Evolutionary conservation across 2,329 filamentous ascomycete species (phyloP).

Genomic region (Colletotrichum tropicale): DNA sequence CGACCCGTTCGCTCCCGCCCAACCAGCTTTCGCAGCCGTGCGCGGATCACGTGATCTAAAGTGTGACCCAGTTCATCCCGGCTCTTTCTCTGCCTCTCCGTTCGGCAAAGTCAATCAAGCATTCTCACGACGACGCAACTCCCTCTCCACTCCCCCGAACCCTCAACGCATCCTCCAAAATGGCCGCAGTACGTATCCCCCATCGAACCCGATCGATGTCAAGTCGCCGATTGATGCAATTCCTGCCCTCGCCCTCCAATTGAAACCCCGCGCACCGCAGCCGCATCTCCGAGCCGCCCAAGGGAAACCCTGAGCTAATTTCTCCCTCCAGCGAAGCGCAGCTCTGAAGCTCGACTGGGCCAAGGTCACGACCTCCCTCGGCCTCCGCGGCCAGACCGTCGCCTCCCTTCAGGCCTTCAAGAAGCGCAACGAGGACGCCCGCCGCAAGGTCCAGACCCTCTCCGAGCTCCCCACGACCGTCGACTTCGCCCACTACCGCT

Average conservation of each 20-base stretch:
- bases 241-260: neutral
- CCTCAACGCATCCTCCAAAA: constrained; percentile 58
- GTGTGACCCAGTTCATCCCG: constrained; percentile 18
- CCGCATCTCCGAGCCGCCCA: neutral
- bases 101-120: constrained; percentile 52
- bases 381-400: constrained; percentile 94
- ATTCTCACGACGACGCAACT: constrained; percentile 52
- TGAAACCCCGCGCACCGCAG: neutral
- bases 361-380: constrained; percentile 91
- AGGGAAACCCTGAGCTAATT: constrained; percentile 57
- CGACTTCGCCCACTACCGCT: constrained; percentile 94
- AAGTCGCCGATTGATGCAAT: constrained; percentile 26
- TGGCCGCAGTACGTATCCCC: constrained; percentile 68
- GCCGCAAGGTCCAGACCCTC: constrained; percentile 87
- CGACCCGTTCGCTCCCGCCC: neutral
- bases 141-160: constrained; percentile 52
- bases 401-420: constrained; percentile 94
- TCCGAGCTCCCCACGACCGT: constrained; percentile 83
- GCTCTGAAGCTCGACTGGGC: constrained; percentile 99
- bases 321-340: constrained; percentile 81
- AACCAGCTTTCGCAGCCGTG: neutral
- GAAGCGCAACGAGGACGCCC: constrained; percentile 98
- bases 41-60: constrained; percentile 33
- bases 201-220: neutral
- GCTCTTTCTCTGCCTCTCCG: constrained; percentile 31